Percentiles rank a stretch among this genome's conserved stretches.
These are phyloP conservation scores for Zymoseptoria ardabiliae DNA, from an alignment of 2,329 filamentous ascomycete genomes.

Conservation along the genomic window DNA sequence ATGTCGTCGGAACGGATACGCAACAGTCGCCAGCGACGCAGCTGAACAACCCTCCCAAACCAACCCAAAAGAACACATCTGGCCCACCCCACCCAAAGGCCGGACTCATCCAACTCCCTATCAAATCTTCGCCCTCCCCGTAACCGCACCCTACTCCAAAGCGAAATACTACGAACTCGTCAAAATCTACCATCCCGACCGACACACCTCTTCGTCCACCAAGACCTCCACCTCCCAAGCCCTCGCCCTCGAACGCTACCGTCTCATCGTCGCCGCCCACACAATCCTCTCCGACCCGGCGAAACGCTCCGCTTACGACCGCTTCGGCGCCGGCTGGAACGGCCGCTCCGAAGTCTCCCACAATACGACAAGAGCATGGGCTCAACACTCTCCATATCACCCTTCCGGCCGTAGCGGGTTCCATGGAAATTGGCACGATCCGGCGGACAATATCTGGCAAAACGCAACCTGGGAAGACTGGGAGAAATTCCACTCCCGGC, in stretches of 20 bases:
- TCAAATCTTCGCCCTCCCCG: constrained; percentile 66
- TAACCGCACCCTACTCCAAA: constrained; percentile 68
- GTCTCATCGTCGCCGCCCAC: constrained; percentile 79
- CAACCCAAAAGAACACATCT: constrained; percentile 16
- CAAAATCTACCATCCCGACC: constrained; percentile 91
- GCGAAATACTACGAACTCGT: constrained; percentile 80
- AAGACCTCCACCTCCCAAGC: constrained; percentile 47
- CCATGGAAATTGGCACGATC: constrained; percentile 29
- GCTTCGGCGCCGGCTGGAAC: constrained; percentile 73
- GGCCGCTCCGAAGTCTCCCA: constrained; percentile 35
- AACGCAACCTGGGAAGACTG: constrained; percentile 99
- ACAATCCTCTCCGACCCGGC: constrained; percentile 74
- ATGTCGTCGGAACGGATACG: constrained; percentile 21
- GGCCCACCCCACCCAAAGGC: constrained; percentile 31
- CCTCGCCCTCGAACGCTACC: constrained; percentile 77
- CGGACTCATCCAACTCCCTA: constrained; percentile 67
- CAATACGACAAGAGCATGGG: constrained; percentile 3
- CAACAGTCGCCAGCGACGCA: constrained; percentile 25
- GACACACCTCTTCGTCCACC: constrained; percentile 33
- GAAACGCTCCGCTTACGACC: constrained; percentile 76
- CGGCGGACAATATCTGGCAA: constrained; percentile 45
- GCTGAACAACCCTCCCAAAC: constrained; percentile 17
- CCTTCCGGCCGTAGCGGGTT: constrained; percentile 25
- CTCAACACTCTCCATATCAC: constrained; percentile 13
- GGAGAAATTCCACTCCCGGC: constrained; percentile 64